Base-by-base conservation (phyloP, 1,284 basidiomycete species). In the Kwoniella shivajii region DNA sequence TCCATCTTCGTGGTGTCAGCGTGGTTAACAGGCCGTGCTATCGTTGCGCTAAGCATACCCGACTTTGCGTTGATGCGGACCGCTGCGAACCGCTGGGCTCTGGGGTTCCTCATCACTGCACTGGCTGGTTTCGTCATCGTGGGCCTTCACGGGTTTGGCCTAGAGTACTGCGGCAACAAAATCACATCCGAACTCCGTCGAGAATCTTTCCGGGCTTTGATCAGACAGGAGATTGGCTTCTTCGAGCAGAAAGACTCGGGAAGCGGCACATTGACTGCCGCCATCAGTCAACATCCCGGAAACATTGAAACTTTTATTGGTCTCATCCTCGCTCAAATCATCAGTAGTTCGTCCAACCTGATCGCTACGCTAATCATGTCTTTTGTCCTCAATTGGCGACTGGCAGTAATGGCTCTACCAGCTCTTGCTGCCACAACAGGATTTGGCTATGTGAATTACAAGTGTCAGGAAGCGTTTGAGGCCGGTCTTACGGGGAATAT, bases 231-330 rank as follows among this genome's bases (percentile, higher is more conserved):
- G 45, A 66, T 74, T 29, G 66, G 60, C 13, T 76, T 67, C 50
- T 76, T 74, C 50, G 74, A 76, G 43, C 48, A 49, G 2, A 69
- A 72, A 29, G 66, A 73, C n/a, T 67, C 74, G 14, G 72, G 71
- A 0, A 66, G 71, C 33, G 80, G 80, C 6, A 68, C 68, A 11
- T 72, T 81, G 44, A 77, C 77, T 16, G 69, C 79, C 7, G 70
- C 72, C 6, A 67, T 78, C 6, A 67, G 73, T 10, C 66, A 59
- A 20, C 71, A 78, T 48, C 72, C 79, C 0, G 49, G 68, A 16
- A 74, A 76, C 38, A 71, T 80, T n/a, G 75, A 74, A 5, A 65
- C 63, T 4, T 71, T 75, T 10, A 65, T 76, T 16, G 79, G 79
- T 22, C 58, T 79, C 9, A 70, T 80, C n/a, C 62, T 76, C 24